Percentiles rank a stretch among this genome's conserved stretches.
Conservation (phyloP, 202 grass and related monocot genomes). For the Dendrocalamus latiflorus region DNA sequence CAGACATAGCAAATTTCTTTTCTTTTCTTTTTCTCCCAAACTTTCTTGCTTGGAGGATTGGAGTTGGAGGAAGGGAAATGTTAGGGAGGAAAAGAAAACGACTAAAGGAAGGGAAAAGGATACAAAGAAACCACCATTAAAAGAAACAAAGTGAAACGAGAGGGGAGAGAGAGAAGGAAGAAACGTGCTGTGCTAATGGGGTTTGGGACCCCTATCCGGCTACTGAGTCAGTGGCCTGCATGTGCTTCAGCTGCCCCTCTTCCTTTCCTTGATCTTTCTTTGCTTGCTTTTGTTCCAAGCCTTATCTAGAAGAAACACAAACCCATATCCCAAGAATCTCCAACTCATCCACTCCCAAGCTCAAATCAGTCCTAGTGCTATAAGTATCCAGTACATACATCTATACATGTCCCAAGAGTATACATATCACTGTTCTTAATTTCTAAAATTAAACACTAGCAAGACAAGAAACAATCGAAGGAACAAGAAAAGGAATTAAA, state of each 20-base stretch:
- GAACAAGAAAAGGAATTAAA: not conserved
- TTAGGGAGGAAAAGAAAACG: not conserved
- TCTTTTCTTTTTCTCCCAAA: not conserved
- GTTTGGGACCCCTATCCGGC: not conserved
- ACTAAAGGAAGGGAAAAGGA: slow-evolving; percentile 15
- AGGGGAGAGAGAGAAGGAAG: not conserved
- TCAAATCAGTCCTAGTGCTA: not conserved
- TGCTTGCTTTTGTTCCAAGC: not conserved
- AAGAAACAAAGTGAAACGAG: not conserved
- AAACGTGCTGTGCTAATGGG: not conserved
- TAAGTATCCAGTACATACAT: not conserved
- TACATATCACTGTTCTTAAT: not conserved
- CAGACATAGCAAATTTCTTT: not conserved
- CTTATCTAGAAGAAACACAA: not conserved
- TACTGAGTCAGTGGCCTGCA: not conserved
- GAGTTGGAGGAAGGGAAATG: not conserved
- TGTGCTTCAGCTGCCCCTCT: not conserved
- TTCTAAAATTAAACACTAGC: not conserved
- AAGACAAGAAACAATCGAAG: not conserved
- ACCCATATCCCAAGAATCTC: slow-evolving; percentile 23
- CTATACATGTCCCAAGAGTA: too few relatives aligned
- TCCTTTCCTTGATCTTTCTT: not conserved
- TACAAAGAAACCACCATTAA: slow-evolving; percentile 12
- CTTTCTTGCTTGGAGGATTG: not conserved
- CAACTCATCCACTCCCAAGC: not conserved